These are phyloP conservation scores for Colletotrichum siamense DNA, from an alignment of 2,329 filamentous ascomycete species.

Conservation along the genomic window DNA sequence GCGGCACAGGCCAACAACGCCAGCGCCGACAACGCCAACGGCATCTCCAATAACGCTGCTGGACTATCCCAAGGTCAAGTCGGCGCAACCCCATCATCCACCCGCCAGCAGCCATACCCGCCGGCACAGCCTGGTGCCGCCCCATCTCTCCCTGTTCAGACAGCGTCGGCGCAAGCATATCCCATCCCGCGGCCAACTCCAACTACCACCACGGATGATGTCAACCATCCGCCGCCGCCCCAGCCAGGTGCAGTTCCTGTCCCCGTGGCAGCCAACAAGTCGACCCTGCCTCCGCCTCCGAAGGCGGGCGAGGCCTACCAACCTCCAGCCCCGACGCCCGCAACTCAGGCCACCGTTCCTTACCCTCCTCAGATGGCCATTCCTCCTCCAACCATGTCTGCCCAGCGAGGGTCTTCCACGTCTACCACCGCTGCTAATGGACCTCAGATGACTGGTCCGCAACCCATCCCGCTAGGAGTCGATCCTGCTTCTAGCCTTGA, in stretches of 20 bases:
- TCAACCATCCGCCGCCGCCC: conserved; percentile 54
- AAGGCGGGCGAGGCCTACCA: conserved; percentile 52
- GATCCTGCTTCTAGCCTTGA: conserved; percentile 35
- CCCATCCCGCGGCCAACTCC: conserved; percentile 46
- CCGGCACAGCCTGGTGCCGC: conserved; percentile 52
- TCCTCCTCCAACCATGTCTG: conserved; percentile 47
- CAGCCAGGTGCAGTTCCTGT: conserved; percentile 63
- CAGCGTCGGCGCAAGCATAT: conserved; percentile 40
- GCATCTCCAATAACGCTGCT: not conserved
- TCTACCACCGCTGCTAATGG: conserved; percentile 35
- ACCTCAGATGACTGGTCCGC: conserved; percentile 29
- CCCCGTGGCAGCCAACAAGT: conserved; percentile 35
- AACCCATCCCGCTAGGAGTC: conserved; percentile 30
- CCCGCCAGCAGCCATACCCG: conserved; percentile 36
- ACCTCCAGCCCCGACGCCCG: conserved; percentile 37
- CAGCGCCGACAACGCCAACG: not conserved
- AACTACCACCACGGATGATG: conserved; percentile 38
- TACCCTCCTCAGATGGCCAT: conserved; percentile 57
- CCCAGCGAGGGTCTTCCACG: conserved; percentile 52
- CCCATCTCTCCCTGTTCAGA: conserved; percentile 49
- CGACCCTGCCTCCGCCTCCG: conserved; percentile 54
- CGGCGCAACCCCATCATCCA: conserved; percentile 24
- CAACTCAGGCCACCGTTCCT: conserved; percentile 34
- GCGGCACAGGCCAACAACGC: not conserved
- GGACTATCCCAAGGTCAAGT: conserved; percentile 26